phyloP scores from a whole-genome alignment of 176 grass and related monocot species.

The Cenchrus purpureus region DNA sequence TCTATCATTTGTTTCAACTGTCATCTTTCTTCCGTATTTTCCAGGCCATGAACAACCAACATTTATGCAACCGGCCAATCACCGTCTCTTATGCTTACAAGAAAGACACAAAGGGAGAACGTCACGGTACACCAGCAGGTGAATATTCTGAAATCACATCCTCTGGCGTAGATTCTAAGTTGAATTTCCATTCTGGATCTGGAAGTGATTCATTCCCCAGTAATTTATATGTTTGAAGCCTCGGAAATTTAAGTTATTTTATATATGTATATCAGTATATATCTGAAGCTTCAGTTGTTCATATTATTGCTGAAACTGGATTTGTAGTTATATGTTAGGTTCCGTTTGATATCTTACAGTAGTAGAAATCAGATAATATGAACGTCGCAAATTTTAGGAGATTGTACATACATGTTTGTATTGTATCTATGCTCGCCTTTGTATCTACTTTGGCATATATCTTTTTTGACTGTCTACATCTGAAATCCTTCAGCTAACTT shows the following conservation, averaged over 20 bases:
- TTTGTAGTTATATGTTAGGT: background rate
- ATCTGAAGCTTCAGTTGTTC: background rate
- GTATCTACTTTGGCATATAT: background rate
- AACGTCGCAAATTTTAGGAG: constrained; percentile 3
- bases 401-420: constrained; percentile 1
- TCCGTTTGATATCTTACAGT: constrained; percentile 10
- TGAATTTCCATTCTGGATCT: constrained; percentile 10
- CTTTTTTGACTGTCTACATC: background rate
- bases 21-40: constrained; percentile 29
- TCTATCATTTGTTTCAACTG: constrained; percentile 5
- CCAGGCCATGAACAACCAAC: constrained; percentile 93
- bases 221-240: background rate
- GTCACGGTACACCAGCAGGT: constrained; percentile 91
- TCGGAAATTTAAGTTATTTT: constrained; percentile 17
- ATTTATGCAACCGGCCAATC: constrained; percentile 90
- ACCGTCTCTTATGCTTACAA: constrained; percentile 98
- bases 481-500: background rate
- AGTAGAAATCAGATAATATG: background rate
- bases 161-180: constrained; percentile 5
- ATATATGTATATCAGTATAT: background rate
- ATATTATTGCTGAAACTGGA: background rate
- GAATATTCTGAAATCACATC: constrained; percentile 10
- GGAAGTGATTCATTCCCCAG: background rate
- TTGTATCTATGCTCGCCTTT: background rate
- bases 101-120: constrained; percentile 93